phyloP scores from a whole-genome alignment of 2,329 filamentous ascomycete genomes.

The Dactylellina cionopaga region DNA sequence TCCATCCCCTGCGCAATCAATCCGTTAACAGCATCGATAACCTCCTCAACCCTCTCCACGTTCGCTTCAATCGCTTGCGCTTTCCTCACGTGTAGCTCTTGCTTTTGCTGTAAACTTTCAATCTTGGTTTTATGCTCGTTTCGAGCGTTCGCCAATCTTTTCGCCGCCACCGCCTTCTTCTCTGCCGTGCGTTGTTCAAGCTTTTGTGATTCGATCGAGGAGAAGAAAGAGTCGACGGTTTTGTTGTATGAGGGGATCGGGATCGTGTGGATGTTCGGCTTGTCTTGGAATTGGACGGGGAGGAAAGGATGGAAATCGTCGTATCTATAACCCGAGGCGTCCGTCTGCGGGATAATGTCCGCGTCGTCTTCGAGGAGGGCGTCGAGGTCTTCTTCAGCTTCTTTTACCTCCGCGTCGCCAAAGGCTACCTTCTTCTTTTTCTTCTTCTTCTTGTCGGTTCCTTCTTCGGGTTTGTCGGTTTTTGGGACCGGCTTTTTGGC shows the following conservation, averaged over 20 bases:
- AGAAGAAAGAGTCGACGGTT: constrained; percentile 96
- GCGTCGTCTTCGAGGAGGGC: constrained; percentile 59
- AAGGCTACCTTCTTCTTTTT: constrained; percentile 55
- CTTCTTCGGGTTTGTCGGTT: constrained; percentile 59
- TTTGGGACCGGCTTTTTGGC: constrained; percentile 69
- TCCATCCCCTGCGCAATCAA: constrained; percentile 96
- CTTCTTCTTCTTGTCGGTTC: constrained; percentile 55
- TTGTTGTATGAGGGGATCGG: constrained; percentile 88
- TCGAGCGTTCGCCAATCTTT: constrained; percentile 84
- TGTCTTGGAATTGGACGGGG: constrained; percentile 79
- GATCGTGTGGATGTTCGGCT: constrained; percentile 73
- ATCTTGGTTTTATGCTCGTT: constrained; percentile 86
- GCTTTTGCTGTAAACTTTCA: constrained; percentile 81
- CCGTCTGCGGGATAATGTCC: constrained; percentile 58
- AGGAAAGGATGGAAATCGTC: constrained; percentile 96
- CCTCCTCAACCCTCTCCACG: constrained; percentile 88
- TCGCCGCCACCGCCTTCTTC: constrained; percentile 80
- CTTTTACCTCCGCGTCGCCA: constrained; percentile 55
- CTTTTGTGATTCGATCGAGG: constrained; percentile 92
- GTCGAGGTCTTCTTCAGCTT: constrained; percentile 58
- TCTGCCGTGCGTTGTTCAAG: constrained; percentile 84
- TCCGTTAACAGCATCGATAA: constrained; percentile 89
- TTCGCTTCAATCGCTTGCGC: constrained; percentile 92
- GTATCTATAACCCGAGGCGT: constrained; percentile 71
- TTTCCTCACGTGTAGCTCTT: constrained; percentile 85